A percentile compares a stretch with the other conserved stretches of the same genome.
Evolutionary conservation across 140 eudicot genomes (phyloP).

Genomic region (Stevia rebaudiana): DNA sequence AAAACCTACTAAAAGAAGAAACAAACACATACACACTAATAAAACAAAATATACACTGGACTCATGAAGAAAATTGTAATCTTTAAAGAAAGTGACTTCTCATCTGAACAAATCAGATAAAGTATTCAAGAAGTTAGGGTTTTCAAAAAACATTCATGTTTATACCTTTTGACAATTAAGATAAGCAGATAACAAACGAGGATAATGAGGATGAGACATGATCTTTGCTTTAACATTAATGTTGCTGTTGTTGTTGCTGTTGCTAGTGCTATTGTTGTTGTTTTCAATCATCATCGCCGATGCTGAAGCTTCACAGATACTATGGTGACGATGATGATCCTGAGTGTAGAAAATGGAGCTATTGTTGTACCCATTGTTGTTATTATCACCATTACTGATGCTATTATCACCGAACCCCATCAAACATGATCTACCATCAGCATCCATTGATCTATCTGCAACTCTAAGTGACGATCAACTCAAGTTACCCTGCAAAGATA

Average conservation of each 20-base stretch:
- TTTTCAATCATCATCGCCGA: slow-evolving; percentile 26
- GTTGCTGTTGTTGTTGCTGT: background rate
- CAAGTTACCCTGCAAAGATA: slow-evolving; percentile 17
- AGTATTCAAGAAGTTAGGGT: slow-evolving; percentile 11
- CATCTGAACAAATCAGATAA: background rate
- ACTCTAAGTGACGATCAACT: slow-evolving; percentile 13
- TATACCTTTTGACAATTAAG: slow-evolving; percentile 72
- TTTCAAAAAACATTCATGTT: background rate
- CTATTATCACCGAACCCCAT: slow-evolving; percentile 51
- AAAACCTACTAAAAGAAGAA: slow-evolving; percentile 29
- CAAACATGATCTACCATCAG: slow-evolving; percentile 44
- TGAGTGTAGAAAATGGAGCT: slow-evolving; percentile 19
- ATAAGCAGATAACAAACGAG: slow-evolving; percentile 83
- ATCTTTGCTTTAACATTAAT: slow-evolving; percentile 59
- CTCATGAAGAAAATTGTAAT: background rate
- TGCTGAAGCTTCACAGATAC: slow-evolving; percentile 23
- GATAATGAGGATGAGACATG: slow-evolving; percentile 96
- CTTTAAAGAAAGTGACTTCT: slow-evolving; percentile 9
- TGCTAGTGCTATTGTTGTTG: background rate
- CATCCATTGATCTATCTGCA: slow-evolving; percentile 23
- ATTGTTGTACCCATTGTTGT: slow-evolving; percentile 14
- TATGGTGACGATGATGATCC: slow-evolving; percentile 30
- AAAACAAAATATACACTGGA: background rate
- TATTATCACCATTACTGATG: background rate
- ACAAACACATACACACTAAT: slow-evolving; percentile 20